These are phyloP conservation scores for Botrytis aclada DNA, from an alignment of 2,329 filamentous ascomycete genomes.

Conservation along the genomic window DNA sequence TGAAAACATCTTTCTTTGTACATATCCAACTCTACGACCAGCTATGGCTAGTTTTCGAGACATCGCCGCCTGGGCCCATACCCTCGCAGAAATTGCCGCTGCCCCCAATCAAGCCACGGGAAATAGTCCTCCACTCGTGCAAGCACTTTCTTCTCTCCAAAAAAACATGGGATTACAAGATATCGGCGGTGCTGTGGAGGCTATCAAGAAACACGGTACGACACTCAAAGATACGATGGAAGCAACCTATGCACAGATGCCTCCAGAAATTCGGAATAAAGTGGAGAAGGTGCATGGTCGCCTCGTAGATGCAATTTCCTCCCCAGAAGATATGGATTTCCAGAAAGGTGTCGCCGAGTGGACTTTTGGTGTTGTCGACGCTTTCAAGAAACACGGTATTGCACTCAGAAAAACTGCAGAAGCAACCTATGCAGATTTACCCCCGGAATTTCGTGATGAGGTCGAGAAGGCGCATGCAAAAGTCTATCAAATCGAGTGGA, in stretches of 20 bases:
- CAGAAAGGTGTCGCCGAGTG: not conserved
- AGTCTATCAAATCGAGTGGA: not conserved
- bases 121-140: not conserved
- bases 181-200: not conserved
- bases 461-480: not conserved
- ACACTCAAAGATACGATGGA: not conserved
- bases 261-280: not conserved
- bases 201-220: not conserved
- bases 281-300: not conserved
- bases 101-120: not conserved
- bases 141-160: not conserved
- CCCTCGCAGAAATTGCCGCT: not conserved
- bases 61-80: not conserved
- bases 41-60: not conserved
- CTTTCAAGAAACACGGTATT: not conserved
- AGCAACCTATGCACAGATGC: not conserved
- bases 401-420: not conserved
- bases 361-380: not conserved
- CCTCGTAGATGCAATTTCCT: not conserved
- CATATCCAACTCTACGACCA: not conserved
- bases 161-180: not conserved
- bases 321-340: not conserved
- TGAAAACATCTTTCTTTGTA: not conserved
- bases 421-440: not conserved
- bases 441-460: not conserved